Conservation (phyloP, 2,329 filamentous ascomycete genomes). For the Fulvia fulva region DNA sequence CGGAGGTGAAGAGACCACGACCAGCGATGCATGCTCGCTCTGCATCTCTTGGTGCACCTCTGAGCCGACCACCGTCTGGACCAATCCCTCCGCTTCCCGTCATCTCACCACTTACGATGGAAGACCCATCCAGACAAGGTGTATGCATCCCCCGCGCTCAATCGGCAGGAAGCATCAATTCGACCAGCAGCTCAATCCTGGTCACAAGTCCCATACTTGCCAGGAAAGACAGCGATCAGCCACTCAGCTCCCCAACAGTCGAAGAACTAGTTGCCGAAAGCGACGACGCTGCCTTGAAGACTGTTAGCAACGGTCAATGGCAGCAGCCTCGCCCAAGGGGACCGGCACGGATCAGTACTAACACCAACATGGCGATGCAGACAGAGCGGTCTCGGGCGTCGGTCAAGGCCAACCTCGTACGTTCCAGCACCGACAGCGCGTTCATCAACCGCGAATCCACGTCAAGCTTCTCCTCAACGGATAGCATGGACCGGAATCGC, state of each 20-base stretch:
- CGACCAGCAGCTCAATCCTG: conserved; percentile 40
- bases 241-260: conserved; percentile 24
- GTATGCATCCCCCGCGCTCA: conserved; percentile 37
- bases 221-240: conserved; percentile 15
- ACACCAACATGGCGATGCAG: conserved; percentile 22
- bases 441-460: conserved; percentile 21
- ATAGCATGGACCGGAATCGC: conserved; percentile 24
- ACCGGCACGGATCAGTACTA: conserved; percentile 23
- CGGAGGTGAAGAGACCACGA: conserved; percentile 12
- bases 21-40: conserved; percentile 30
- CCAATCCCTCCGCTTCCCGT: conserved; percentile 43
- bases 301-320: conserved; percentile 36
- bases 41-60: conserved; percentile 33
- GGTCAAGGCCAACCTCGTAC: conserved; percentile 26
- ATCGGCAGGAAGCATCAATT: conserved; percentile 40
- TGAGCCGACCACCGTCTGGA: conserved; percentile 38
- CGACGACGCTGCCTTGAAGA: conserved; percentile 32
- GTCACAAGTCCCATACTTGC: conserved; percentile 36
- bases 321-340: conserved; percentile 32
- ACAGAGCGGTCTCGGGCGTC: conserved; percentile 23
- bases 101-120: conserved; percentile 17
- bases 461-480: conserved; percentile 22
- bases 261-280: conserved; percentile 27
- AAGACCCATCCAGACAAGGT: conserved; percentile 12
- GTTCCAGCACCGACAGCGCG: conserved; percentile 24